Evolutionary conservation across 176 grass and related monocot species (phyloP).

Genomic region (Hsuehochloa calcarea): DNA sequence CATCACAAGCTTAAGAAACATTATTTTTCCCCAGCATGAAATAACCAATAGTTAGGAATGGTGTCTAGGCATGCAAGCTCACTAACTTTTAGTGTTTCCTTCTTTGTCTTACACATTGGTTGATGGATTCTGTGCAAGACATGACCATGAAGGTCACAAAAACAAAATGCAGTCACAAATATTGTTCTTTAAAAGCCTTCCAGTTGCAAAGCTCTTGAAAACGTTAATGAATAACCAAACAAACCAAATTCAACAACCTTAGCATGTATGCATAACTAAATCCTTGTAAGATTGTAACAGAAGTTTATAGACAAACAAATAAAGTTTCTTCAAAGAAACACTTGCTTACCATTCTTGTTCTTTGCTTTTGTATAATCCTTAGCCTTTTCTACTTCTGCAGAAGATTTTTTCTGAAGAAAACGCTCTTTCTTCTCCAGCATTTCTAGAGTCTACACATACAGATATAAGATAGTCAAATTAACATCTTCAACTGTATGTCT

Average conservation of each 20-base stretch:
- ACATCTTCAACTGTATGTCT: not conserved
- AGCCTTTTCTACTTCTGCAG: conserved; percentile 56
- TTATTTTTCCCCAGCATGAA: not conserved
- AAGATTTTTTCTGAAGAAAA: conserved; percentile 63
- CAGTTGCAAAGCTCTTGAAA: not conserved
- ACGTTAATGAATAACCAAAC: not conserved
- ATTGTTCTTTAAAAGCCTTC: not conserved
- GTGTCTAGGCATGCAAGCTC: not conserved
- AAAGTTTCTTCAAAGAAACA: not conserved
- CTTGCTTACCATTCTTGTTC: conserved; percentile 63
- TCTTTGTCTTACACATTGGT: not conserved
- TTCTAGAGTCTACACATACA: conserved; percentile 44
- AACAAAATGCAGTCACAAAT: not conserved
- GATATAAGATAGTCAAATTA: conserved; percentile 21
- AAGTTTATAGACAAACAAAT: not conserved
- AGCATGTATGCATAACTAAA: not conserved
- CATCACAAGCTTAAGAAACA: not conserved
- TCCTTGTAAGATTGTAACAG: not conserved
- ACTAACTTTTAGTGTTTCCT: not conserved
- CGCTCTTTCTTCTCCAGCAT: conserved; percentile 72
- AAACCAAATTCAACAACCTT: not conserved
- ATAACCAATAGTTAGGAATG: not conserved
- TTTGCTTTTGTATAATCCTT: conserved; percentile 73
- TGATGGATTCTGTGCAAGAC: not conserved
- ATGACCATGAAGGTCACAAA: not conserved